These are phyloP conservation scores for Daldinia loculata DNA, from an alignment of 495 filamentous ascomycete species.

Conservation along the genomic window DNA sequence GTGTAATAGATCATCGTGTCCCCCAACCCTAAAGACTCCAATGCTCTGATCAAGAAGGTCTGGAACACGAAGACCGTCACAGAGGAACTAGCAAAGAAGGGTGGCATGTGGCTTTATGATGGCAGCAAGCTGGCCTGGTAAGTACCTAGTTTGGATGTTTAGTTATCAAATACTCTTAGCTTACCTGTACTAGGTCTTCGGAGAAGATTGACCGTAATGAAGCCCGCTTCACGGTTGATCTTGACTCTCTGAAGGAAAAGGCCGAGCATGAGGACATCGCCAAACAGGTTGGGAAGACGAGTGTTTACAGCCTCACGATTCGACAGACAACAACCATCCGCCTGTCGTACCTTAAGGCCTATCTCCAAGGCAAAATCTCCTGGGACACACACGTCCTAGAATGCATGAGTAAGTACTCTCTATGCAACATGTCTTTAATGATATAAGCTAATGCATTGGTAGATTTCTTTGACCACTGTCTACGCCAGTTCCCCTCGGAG, in stretches of 20 bases:
- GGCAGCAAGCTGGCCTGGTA: constrained; percentile 82
- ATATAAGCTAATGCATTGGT: constrained; percentile 40
- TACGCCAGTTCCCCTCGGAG: constrained; percentile 77
- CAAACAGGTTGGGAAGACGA: constrained; percentile 46
- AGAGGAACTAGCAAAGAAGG: constrained; percentile 52
- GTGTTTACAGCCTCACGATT: constrained; percentile 67
- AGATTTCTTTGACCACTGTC: constrained; percentile 86
- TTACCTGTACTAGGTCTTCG: constrained; percentile 49
- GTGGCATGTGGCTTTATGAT: constrained; percentile 74
- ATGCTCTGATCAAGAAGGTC: constrained; percentile 70
- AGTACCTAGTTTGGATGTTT: constrained; percentile 35
- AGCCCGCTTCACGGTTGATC: constrained; percentile 64
- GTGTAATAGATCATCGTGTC: constrained; percentile 67
- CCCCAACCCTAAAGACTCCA: constrained; percentile 61
- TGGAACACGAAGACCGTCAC: constrained; percentile 73
- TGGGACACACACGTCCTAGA: constrained; percentile 75
- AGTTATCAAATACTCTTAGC: background rate
- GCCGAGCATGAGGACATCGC: constrained; percentile 55
- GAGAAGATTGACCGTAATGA: constrained; percentile 49
- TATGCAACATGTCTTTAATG: background rate
- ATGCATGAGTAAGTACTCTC: constrained; percentile 69
- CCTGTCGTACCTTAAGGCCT: constrained; percentile 68
- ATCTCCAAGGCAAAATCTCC: constrained; percentile 64
- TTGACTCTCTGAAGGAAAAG: constrained; percentile 59
- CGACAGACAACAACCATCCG: constrained; percentile 67